Evolutionary conservation across 2,329 filamentous ascomycete species (phyloP).

Genomic region (Calonectria pauciramosa): DNA sequence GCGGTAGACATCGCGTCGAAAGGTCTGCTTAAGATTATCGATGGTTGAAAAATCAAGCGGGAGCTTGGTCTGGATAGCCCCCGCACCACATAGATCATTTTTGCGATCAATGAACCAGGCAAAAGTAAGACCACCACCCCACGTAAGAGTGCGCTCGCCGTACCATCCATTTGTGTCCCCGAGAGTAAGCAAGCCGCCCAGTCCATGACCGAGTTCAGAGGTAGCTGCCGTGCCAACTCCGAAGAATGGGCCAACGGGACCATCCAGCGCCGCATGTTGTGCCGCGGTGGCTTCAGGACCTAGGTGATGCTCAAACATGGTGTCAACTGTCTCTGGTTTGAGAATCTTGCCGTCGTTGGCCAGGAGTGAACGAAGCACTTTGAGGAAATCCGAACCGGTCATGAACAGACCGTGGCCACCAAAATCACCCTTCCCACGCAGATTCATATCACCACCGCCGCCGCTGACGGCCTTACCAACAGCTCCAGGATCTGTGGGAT

Average conservation of each 20-base stretch:
- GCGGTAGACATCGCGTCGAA: slow-evolving; percentile 57
- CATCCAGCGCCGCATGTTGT: slow-evolving; percentile 46
- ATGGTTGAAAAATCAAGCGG: slow-evolving; percentile 46
- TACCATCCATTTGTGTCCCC: slow-evolving; percentile 59
- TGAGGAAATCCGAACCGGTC: slow-evolving; percentile 55
- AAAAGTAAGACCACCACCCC: slow-evolving; percentile 61
- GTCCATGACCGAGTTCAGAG: slow-evolving; percentile 53
- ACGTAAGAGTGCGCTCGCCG: slow-evolving; percentile 57
- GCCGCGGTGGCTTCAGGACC: slow-evolving; percentile 43
- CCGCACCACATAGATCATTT: slow-evolving; percentile 59
- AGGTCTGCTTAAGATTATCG: slow-evolving; percentile 55
- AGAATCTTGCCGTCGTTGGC: slow-evolving; percentile 64
- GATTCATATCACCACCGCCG: slow-evolving; percentile 50
- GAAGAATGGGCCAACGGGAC: slow-evolving; percentile 53
- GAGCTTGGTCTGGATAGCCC: slow-evolving; percentile 55
- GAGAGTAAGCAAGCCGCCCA: slow-evolving; percentile 57
- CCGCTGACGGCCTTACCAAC: slow-evolving; percentile 53
- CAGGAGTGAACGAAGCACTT: slow-evolving; percentile 61
- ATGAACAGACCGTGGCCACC: slow-evolving; percentile 61
- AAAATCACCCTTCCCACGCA: slow-evolving; percentile 52
- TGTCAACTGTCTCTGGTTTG: slow-evolving; percentile 53
- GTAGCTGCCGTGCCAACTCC: slow-evolving; percentile 49
- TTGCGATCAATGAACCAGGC: slow-evolving; percentile 64
- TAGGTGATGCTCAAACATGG: slow-evolving; percentile 64
- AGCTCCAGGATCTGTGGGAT: slow-evolving; percentile 53